Conservation (phyloP, 169 alveolate genomes). For the Eimeria zaria region DNA sequence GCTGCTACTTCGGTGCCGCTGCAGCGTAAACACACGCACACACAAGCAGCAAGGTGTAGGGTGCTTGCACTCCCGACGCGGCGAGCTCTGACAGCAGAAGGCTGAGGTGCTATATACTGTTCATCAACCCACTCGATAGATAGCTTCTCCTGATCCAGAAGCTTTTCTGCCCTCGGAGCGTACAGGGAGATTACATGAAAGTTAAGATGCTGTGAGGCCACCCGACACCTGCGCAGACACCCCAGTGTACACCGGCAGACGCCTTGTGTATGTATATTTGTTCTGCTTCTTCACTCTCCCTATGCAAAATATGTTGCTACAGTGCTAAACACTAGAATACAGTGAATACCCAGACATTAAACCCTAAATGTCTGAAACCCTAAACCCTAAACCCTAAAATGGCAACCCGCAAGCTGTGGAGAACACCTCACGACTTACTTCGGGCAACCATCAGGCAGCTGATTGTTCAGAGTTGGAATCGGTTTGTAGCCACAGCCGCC, state of each 20-base stretch:
- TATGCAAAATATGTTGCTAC: background rate
- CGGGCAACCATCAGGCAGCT: constrained; percentile 42
- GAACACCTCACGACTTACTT: background rate
- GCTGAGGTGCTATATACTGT: background rate
- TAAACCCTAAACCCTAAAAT: background rate
- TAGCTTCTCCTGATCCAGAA: constrained; percentile 48
- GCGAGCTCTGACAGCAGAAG: background rate
- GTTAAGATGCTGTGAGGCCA: constrained; percentile 15
- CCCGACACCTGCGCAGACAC: constrained; percentile 43
- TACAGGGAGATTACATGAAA: constrained; percentile 32
- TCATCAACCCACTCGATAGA: constrained; percentile 12
- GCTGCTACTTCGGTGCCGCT: constrained; percentile 46
- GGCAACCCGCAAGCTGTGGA: background rate
- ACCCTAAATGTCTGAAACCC: background rate
- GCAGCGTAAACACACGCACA: background rate
- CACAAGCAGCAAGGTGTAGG: background rate
- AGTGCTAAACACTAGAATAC: background rate
- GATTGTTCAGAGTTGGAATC: constrained; percentile 30
- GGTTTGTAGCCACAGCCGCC: constrained; percentile 22
- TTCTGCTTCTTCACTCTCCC: background rate
- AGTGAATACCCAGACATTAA: background rate
- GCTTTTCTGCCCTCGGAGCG: constrained; percentile 48
- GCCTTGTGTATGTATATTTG: background rate
- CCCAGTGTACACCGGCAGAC: background rate
- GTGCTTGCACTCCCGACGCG: background rate